Evolutionary conservation across 1,139 yeast species (phyloP).

Genomic region (Eremothecium cymbalariae): DNA sequence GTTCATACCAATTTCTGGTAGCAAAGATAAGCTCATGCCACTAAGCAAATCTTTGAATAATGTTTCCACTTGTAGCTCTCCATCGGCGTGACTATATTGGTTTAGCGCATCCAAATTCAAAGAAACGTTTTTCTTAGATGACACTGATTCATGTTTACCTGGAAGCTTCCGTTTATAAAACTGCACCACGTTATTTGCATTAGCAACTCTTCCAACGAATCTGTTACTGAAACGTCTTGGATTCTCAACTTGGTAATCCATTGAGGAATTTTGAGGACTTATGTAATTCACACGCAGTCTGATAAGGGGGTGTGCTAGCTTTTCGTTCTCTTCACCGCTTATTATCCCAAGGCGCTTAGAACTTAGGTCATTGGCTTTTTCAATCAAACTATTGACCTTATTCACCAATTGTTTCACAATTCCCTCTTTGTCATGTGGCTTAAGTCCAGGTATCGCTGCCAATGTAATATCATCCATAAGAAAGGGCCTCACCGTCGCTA

Average conservation of each 20-base stretch:
- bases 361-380: constrained; percentile 49
- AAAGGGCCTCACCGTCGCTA: constrained; percentile 78
- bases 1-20: constrained; percentile 73
- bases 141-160: constrained; percentile 9
- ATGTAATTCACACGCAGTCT: constrained; percentile 80
- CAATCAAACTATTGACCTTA: constrained; percentile 61
- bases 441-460: constrained; percentile 43
- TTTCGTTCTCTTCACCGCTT: constrained; percentile 19
- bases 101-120: constrained; percentile 21
- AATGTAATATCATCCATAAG: constrained; percentile 59
- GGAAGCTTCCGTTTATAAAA: constrained; percentile 41
- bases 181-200: constrained; percentile 73
- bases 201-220: constrained; percentile 88
- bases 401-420: constrained; percentile 53
- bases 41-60: constrained; percentile 54
- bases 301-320: constrained; percentile 64
- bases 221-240: constrained; percentile 81
- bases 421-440: constrained; percentile 58
- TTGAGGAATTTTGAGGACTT: constrained; percentile 36
- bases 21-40: constrained; percentile 54
- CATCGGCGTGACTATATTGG: constrained; percentile 18
- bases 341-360: constrained; percentile 29
- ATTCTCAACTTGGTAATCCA: constrained; percentile 82
- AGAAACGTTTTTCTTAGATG: constrained; percentile 24
- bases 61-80: constrained; percentile 47